phyloP scores from a whole-genome alignment of 768 basidiomycete species.

The Macrocybe gigantea region DNA sequence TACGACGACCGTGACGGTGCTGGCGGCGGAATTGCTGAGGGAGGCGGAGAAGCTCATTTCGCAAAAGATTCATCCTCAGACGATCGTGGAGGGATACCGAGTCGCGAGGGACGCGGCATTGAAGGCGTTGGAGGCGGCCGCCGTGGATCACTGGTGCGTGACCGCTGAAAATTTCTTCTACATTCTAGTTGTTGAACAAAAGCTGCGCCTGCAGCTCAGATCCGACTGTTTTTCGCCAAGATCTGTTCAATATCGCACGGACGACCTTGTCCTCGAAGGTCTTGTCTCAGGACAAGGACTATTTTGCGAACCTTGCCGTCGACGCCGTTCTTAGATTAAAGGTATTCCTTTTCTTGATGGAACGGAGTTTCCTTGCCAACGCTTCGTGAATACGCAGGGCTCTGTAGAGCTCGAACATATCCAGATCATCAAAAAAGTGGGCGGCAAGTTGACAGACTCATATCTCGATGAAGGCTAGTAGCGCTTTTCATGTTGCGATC shows the following conservation, averaged over 20 bases:
- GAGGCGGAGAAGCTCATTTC: slow-evolving; percentile 95
- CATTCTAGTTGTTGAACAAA: background rate
- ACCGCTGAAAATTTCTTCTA: background rate
- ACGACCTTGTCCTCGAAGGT: slow-evolving; percentile 97
- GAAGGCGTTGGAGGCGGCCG: slow-evolving; percentile 75
- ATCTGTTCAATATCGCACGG: slow-evolving; percentile 93
- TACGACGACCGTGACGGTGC: slow-evolving; percentile 85
- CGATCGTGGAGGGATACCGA: slow-evolving; percentile 94
- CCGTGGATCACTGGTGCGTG: slow-evolving; percentile 81
- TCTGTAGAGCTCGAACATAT: slow-evolving; percentile 97
- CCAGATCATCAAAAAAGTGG: slow-evolving; percentile 99
- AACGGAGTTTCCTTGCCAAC: background rate
- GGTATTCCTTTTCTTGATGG: slow-evolving; percentile 28
- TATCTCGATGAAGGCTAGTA: slow-evolving; percentile 90
- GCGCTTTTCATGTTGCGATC: background rate
- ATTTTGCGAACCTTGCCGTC: slow-evolving; percentile 96
- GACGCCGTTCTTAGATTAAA: slow-evolving; percentile 92
- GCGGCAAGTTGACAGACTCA: slow-evolving; percentile 95
- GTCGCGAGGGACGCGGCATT: slow-evolving; percentile 86
- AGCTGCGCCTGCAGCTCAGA: slow-evolving; percentile 47
- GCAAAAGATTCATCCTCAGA: slow-evolving; percentile 95
- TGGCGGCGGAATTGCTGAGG: slow-evolving; percentile 85
- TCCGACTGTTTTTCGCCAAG: slow-evolving; percentile 70
- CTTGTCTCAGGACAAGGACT: slow-evolving; percentile 92
- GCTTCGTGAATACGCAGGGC: slow-evolving; percentile 47